These are phyloP conservation scores for Tylopilus subfusipes DNA, from an alignment of 768 basidiomycete genomes.

Conservation along the genomic window DNA sequence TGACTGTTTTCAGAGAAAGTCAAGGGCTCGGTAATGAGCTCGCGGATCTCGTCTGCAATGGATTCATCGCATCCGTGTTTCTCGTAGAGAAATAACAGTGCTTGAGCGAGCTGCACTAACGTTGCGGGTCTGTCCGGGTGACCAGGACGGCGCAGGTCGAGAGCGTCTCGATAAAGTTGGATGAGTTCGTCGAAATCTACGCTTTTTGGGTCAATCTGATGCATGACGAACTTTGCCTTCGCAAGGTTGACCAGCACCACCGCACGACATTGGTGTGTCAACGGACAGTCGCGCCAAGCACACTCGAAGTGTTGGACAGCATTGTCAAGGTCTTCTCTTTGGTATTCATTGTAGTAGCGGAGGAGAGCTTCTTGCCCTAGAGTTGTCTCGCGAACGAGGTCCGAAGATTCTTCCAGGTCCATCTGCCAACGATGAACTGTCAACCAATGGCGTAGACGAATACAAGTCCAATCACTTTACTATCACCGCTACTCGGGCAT, in stretches of 20 bases:
- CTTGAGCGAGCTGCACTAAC: background rate
- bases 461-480: background rate
- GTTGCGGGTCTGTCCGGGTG: background rate
- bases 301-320: background rate
- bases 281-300: background rate
- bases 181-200: background rate
- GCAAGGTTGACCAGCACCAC: background rate
- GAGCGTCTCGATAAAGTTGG: background rate
- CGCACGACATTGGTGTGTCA: background rate
- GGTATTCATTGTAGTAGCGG: background rate
- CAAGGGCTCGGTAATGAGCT: background rate
- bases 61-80: background rate
- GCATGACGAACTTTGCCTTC: background rate
- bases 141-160: background rate
- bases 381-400: background rate
- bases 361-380: background rate
- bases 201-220: background rate
- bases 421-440: background rate
- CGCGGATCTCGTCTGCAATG: background rate
- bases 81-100: background rate
- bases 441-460: background rate
- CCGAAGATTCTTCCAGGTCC: background rate
- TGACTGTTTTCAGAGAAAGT: background rate
- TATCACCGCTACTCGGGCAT: background rate
- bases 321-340: background rate